A percentile compares a stretch with the other conserved stretches of the same genome.
phyloP scores from a whole-genome alignment of 257 asterid species.

The Agastache rugosa region DNA sequence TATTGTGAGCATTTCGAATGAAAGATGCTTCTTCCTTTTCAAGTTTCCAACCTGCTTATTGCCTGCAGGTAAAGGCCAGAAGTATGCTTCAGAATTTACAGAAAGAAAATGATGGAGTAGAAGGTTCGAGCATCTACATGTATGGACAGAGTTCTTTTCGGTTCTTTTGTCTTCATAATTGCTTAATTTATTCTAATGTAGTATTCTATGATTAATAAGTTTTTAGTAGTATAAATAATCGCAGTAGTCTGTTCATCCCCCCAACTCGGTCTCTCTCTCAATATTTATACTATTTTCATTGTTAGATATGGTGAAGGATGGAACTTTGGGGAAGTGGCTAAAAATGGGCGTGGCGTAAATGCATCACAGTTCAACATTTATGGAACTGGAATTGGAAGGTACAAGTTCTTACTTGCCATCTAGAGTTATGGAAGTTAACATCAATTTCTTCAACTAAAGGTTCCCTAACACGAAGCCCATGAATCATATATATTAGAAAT shows the following conservation, averaged over 20 bases:
- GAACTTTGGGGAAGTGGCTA: constrained; percentile 96
- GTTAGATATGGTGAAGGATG: constrained; percentile 99
- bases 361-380: constrained; percentile 82
- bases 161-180: constrained; percentile 24
- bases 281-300: constrained; percentile 31
- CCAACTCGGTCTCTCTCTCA: not conserved
- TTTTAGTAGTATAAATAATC: not conserved
- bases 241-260: not conserved
- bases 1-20: not conserved
- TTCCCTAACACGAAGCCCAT: not conserved
- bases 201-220: not conserved
- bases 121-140: constrained; percentile 84
- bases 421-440: not conserved
- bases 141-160: constrained; percentile 42
- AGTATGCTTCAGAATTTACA: constrained; percentile 62
- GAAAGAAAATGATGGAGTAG: constrained; percentile 70
- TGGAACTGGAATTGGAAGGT: constrained; percentile 98
- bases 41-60: constrained; percentile 20
- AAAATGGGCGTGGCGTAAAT: constrained; percentile 86
- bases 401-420: constrained; percentile 29
- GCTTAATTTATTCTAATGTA: not conserved
- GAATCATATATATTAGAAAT: not conserved
- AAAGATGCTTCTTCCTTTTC: not conserved
- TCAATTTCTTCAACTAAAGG: constrained; percentile 8
- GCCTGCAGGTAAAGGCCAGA: constrained; percentile 84